Conservation (phyloP, 768 basidiomycete genomes). For the Boletus vinaceobasis region DNA sequence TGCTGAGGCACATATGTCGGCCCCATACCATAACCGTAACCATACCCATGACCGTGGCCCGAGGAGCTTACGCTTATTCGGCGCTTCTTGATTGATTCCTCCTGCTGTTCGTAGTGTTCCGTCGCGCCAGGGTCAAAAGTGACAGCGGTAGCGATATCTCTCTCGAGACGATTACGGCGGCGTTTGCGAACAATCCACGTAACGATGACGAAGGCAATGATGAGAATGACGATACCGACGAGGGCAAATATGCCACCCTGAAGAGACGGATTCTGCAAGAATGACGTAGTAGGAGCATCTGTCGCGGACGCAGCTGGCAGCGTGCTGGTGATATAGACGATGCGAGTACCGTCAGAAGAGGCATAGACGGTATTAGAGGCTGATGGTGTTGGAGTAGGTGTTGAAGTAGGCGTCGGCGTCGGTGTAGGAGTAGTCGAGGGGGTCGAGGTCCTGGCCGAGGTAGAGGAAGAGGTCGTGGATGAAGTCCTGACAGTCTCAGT, state of each 20-base stretch:
- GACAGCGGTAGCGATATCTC: slow-evolving; percentile 41
- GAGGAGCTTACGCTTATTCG: slow-evolving; percentile 25
- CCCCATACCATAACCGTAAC: slow-evolving; percentile 17
- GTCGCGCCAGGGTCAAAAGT: slow-evolving; percentile 46
- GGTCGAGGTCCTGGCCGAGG: slow-evolving; percentile 6
- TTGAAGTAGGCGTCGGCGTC: slow-evolving; percentile 11
- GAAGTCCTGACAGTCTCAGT: slow-evolving; percentile 7
- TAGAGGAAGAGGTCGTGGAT: slow-evolving; percentile 7
- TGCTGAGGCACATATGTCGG: slow-evolving; percentile 18
- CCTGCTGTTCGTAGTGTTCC: slow-evolving; percentile 26
- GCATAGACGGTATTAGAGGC: slow-evolving; percentile 15
- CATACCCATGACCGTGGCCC: slow-evolving; percentile 23
- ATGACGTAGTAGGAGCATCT: slow-evolving; percentile 32
- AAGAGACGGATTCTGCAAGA: slow-evolving; percentile 66
- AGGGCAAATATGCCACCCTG: slow-evolving; percentile 56
- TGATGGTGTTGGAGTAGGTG: slow-evolving; percentile 20
- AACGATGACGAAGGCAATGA: slow-evolving; percentile 41
- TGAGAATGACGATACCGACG: slow-evolving; percentile 45
- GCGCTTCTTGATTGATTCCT: slow-evolving; percentile 17
- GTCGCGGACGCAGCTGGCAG: slow-evolving; percentile 26
- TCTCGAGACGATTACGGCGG: slow-evolving; percentile 37
- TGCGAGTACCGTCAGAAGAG: slow-evolving; percentile 22
- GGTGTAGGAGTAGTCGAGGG: slow-evolving; percentile 8
- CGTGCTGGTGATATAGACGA: slow-evolving; percentile 33
- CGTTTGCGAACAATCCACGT: slow-evolving; percentile 51